Conservation (phyloP, 768 basidiomycete species). For the Coprinopsis marcescibilis region DNA sequence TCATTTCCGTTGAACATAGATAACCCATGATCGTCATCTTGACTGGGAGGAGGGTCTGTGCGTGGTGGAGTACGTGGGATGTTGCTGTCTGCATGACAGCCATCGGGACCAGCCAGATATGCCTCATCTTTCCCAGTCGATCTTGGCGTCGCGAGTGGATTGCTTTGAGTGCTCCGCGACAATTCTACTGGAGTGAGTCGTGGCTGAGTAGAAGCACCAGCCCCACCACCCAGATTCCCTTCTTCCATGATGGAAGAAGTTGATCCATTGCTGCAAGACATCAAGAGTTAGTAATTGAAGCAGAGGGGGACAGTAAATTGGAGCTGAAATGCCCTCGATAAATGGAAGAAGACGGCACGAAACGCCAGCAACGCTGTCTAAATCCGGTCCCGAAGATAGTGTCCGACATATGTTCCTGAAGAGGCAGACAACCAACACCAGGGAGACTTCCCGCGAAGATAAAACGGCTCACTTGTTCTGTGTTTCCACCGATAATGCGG, state of each 20-base stretch:
- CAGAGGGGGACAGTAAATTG: neutral
- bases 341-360: neutral
- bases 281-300: neutral
- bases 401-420: neutral
- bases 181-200: neutral
- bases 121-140: neutral
- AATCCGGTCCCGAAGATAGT: neutral
- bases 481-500: constrained; percentile 10
- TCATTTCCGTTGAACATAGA: neutral
- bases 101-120: neutral
- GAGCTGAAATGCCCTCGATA: neutral
- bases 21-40: neutral
- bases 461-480: neutral
- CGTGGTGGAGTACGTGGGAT: neutral
- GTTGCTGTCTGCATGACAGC: neutral
- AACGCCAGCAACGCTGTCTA: neutral
- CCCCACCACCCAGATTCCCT: neutral
- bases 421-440: neutral
- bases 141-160: neutral
- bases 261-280: neutral
- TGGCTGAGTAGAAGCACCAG: constrained; percentile 1
- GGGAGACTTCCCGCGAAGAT: neutral
- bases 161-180: constrained; percentile 1
- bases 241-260: constrained; percentile 2
- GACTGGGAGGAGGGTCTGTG: neutral